These are phyloP conservation scores for Trichosporon faecale DNA, from an alignment of 1,284 basidiomycete genomes.

Conservation along the genomic window DNA sequence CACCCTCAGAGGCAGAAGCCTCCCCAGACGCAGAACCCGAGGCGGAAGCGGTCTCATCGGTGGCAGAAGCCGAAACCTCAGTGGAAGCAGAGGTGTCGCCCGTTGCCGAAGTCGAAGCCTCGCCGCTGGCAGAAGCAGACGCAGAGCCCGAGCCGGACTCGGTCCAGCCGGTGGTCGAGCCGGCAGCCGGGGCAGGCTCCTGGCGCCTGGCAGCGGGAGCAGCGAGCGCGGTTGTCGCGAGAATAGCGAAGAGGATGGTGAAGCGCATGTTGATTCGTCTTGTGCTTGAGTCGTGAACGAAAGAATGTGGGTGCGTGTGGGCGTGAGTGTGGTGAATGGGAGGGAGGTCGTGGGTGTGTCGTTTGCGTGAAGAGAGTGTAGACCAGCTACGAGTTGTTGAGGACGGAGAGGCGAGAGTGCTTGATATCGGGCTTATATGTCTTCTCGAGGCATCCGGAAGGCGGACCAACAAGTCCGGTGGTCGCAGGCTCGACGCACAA, in stretches of 20 bases:
- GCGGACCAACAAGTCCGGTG: not conserved
- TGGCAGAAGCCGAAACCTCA: not conserved
- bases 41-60: no score
- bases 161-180: not conserved
- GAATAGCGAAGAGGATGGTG: not conserved
- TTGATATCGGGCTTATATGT: not conserved
- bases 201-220: not conserved
- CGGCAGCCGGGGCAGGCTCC: not conserved
- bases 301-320: not conserved
- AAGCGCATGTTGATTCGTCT: not conserved
- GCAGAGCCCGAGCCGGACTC: not conserved
- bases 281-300: not conserved
- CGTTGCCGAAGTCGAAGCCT: not conserved
- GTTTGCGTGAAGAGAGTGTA: not conserved
- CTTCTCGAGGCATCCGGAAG: not conserved
- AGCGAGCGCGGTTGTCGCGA: not conserved
- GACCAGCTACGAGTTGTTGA: not conserved
- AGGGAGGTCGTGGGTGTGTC: not conserved
- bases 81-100: not conserved
- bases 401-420: not conserved
- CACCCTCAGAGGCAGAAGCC: no score
- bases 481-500: not conserved
- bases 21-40: no score
- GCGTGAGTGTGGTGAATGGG: not conserved
- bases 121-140: not conserved